Percentiles rank a stretch among this genome's conserved stretches.
phyloP scores from a whole-genome alignment of 2,329 filamentous ascomycete species.

The Claviceps arundinis region DNA sequence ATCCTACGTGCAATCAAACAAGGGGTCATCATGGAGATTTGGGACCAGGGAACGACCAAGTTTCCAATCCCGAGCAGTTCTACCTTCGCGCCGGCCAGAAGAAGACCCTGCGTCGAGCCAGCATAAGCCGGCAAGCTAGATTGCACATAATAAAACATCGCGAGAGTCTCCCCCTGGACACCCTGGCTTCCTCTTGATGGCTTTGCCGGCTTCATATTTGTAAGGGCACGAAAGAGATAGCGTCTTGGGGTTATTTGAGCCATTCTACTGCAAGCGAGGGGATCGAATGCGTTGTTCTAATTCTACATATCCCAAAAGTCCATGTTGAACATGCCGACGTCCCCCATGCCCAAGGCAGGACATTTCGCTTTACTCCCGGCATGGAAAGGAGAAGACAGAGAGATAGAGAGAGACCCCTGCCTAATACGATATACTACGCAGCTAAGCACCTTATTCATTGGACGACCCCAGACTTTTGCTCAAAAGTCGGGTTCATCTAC shows the following conservation, averaged over 20 bases:
- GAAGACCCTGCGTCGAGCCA: background rate
- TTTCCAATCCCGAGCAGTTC: background rate
- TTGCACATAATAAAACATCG: background rate
- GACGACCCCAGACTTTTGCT: background rate
- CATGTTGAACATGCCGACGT: no score
- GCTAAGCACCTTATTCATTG: no score
- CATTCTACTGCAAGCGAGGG: no score
- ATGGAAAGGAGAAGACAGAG: no score
- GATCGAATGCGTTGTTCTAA: no score
- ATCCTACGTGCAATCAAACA: background rate
- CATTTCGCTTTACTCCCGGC: no score
- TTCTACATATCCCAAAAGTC: no score
- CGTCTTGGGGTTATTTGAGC: no score
- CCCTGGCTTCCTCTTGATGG: background rate
- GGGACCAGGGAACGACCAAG: background rate
- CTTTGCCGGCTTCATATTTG: background rate
- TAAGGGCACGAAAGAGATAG: no score
- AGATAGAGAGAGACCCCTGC: no score
- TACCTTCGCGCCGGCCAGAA: background rate
- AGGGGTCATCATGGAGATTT: slow-evolving; percentile 1
- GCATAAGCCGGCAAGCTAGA: background rate
- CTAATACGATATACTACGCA: no score
- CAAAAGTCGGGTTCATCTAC: background rate
- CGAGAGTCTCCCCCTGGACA: background rate
- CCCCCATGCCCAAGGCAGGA: no score